phyloP scores from a whole-genome alignment of 176 grass and related monocot species.

The Triticum timopheevii region DNA sequence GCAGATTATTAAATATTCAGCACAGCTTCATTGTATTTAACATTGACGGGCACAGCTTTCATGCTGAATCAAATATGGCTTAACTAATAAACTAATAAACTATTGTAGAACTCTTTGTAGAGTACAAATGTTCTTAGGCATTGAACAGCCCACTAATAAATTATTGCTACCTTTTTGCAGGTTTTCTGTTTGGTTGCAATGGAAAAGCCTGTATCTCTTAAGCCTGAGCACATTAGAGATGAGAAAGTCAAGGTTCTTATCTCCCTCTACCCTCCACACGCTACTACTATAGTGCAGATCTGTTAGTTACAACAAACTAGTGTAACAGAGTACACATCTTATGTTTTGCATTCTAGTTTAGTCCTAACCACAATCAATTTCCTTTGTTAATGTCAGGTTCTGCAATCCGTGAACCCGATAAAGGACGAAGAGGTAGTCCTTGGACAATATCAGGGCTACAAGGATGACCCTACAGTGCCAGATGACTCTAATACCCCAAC shows the following conservation, averaged over 20 bases:
- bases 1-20: not conserved
- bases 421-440: conserved; percentile 89
- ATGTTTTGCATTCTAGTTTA: conserved; percentile 14
- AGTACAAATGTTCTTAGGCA: not conserved
- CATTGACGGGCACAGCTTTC: not conserved
- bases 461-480: conserved; percentile 93
- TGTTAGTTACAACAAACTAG: conserved; percentile 14
- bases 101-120: not conserved
- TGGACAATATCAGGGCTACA: conserved; percentile 97
- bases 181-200: conserved; percentile 99
- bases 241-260: conserved; percentile 99
- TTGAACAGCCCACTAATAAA: conserved; percentile 21
- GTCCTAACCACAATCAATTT: conserved; percentile 10
- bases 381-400: conserved; percentile 55
- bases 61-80: conserved; percentile 9
- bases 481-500: conserved; percentile 96
- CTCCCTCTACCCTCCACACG: conserved; percentile 18
- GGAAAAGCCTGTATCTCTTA: conserved; percentile 98
- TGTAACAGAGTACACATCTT: conserved; percentile 2
- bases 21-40: not conserved
- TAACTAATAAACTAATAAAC: not conserved
- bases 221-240: conserved; percentile 99
- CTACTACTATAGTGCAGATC: conserved; percentile 16
- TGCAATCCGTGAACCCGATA: conserved; percentile 93
- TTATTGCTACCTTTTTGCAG: conserved; percentile 39